Evolutionary conservation across 2,329 filamentous ascomycete species (phyloP), one percentile per base, ranked within the genome.

Genomic region (Trichophyton verrucosum): DNA sequence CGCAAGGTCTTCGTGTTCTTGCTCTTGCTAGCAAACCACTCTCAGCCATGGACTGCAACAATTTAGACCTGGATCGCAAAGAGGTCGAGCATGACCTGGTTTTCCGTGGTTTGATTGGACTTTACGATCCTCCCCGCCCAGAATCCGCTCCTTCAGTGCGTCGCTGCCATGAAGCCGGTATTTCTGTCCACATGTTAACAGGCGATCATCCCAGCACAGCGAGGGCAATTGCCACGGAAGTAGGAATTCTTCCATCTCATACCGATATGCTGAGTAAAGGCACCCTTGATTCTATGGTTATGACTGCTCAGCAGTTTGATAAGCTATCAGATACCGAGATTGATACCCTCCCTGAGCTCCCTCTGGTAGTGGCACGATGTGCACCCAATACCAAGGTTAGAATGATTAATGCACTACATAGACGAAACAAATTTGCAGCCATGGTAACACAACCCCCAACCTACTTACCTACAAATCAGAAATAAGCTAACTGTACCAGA

Each of bases 91-190:
- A 77, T 38, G 78, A 82, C 33, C 81, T 96, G 40, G 81, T 80
- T 2, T 88, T 95, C 63, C 81, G 89, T 13, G 91, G 91, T n/a
- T 80, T 96, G 7, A 85, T 88, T 55, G 90, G 89, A 61, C 86
- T 95, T 64, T 92, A 94, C 70, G 90, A 95, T 66, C 90, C 90
- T 3, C 90, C 89, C 60, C 88, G 90, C 1, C 82, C 84, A 1
- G 90, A 95, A 74, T 90, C 89, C 0, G 87, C 86, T 20, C 80
- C 78, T 1, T 85, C 88, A 3, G 88, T 91, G 61, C 78, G 77
- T 20, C 81, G 86, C 68, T 90, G 87, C 68, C 82, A 86, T 59
- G 80, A 80, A 57, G 88, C 88, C 30, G 88, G 88, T 57, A 89
- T 91, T 70, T 81, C 81, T 63, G 88, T 91, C 3, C 87, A 90